Base-by-base conservation (phyloP, 2,329 filamentous ascomycete species). In the Talaromyces sp. region DNA sequence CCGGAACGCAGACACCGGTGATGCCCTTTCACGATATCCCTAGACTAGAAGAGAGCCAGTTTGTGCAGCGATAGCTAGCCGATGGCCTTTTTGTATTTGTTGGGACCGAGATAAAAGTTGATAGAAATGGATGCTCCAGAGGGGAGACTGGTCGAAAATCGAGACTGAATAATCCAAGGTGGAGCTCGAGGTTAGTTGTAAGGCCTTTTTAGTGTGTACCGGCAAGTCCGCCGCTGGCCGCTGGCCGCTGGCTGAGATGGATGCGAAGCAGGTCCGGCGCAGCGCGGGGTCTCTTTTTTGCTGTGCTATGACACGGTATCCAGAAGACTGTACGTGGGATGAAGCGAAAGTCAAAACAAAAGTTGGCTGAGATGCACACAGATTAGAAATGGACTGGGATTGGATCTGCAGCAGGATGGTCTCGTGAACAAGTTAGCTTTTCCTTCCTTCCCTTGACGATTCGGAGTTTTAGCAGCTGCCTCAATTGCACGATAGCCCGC, bases 1-100 rank as follows among this genome's bases (percentile, higher is more conserved):
- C 76, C 76, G 75, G 74, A 77, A 77, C 73, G 73, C 72, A 76
- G 70, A 67, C 53, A 68, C 67, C 67, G 66, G 56, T 56, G 49
- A 34, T 59, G 43, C 61, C 60, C 58, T 65, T 53, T 58, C 58
- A 54, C 54, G 60, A 63, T 63, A 58, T 56, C 51, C 61, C 40
- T 63, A 45, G 61, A 45, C 19, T 29, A 63, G 47, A 45, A 58
- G 36, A 58, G 61, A 56, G 51, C 51, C 38, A 56, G n/a, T 31
- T 40, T 63, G 61, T 58, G 38, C 40, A 22, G 49, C 61, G 51
- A 54, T 17, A 34, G n/a, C 6, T n/a, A 40, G 13, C 29, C n/a
- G 29, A n/a, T 5, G 25, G 15, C 15, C 10, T 43, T 22, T 49
- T 13, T 49, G 22, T 47, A 19, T 34, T 22, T 29, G n/a, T 36